phyloP scores from a whole-genome alignment of 2,329 filamentous ascomycete species.

The Stachybotrys chlorohalonatus region DNA sequence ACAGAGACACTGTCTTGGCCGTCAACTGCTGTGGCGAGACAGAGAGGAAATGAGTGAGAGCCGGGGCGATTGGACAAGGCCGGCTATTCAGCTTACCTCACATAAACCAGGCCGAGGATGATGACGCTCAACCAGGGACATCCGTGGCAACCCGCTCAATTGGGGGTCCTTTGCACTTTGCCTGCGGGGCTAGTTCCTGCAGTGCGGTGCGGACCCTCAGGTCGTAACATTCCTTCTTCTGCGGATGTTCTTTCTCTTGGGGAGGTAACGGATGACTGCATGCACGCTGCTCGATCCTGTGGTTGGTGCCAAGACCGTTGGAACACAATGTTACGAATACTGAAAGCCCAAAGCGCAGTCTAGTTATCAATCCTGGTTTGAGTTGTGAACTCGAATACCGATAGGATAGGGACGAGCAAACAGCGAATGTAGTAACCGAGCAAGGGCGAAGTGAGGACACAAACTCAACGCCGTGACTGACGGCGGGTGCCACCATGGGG shows the following conservation, averaged over 20 bases:
- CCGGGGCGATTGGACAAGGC: background rate
- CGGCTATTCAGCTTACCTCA: background rate
- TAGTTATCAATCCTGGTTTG: too few species aligned
- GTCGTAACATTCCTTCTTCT: background rate
- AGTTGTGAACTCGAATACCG: too few species aligned
- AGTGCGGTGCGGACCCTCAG: too few species aligned
- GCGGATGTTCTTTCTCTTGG: background rate
- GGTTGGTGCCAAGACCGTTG: too few species aligned
- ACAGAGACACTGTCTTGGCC: background rate
- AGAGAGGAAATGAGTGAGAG: background rate
- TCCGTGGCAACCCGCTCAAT: background rate
- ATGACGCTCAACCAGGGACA: background rate
- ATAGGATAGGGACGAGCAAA: too few species aligned
- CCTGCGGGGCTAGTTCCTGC: too few species aligned
- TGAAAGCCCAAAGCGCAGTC: too few species aligned
- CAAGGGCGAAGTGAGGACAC: background rate
- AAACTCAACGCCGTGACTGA: background rate
- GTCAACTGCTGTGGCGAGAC: background rate
- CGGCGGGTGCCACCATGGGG: background rate
- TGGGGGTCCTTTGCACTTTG: too few species aligned
- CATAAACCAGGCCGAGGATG: background rate
- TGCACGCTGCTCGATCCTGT: background rate
- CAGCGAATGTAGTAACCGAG: too few species aligned
- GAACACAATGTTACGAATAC: too few species aligned
- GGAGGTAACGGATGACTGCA: background rate